Percentiles rank a stretch among this genome's conserved stretches.
These are phyloP conservation scores for Crithidia thermophila DNA, from an alignment of 208 protist species.

Conservation along the genomic window DNA sequence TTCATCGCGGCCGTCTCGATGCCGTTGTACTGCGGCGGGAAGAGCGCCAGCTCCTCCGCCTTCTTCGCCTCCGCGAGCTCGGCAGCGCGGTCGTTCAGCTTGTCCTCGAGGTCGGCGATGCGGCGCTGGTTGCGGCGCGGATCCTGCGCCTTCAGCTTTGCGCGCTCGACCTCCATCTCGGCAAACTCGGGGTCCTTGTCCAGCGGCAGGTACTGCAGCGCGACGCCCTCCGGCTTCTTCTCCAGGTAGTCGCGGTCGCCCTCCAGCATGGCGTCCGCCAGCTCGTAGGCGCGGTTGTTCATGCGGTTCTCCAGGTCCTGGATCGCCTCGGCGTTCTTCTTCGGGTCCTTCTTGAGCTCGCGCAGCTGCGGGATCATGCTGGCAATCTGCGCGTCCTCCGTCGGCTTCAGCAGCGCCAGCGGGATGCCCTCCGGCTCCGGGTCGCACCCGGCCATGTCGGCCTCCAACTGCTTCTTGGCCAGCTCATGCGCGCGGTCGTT, in stretches of 20 bases:
- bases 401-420: conserved; percentile 50
- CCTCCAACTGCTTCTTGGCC: conserved; percentile 51
- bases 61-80: conserved; percentile 65
- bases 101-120: conserved; percentile 61
- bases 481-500: conserved; percentile 72
- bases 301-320: conserved; percentile 57
- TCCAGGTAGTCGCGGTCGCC: conserved; percentile 72
- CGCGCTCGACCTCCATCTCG: conserved; percentile 72
- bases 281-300: conserved; percentile 70
- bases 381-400: conserved; percentile 57
- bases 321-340: conserved; percentile 53
- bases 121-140: conserved; percentile 47
- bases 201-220: conserved; percentile 67
- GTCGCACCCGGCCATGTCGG: conserved; percentile 59
- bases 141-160: conserved; percentile 71
- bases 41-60: conserved; percentile 60
- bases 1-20: too few species aligned
- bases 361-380: conserved; percentile 52
- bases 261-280: conserved; percentile 57
- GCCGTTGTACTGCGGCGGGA: too few species aligned
- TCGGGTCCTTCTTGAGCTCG: conserved; percentile 61
- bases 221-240: conserved; percentile 61
- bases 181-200: conserved; percentile 64
- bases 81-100: conserved; percentile 63
- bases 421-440: conserved; percentile 52